Conservation (phyloP, 345 rosid species). For the Clausena lansium region DNA sequence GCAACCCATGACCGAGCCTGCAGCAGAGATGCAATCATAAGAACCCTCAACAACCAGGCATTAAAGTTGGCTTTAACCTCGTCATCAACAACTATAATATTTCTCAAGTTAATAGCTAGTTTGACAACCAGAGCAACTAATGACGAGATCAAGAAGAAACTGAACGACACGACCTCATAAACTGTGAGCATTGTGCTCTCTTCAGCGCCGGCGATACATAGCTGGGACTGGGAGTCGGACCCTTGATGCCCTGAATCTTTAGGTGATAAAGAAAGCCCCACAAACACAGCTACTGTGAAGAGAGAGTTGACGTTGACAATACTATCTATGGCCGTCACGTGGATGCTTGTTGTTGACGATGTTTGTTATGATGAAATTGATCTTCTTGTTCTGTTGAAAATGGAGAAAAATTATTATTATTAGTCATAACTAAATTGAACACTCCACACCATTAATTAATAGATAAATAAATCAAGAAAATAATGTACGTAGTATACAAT, state of each 20-base stretch:
- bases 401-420: no score
- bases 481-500: no score
- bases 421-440: no score
- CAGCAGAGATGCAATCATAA: slow-evolving; percentile 89
- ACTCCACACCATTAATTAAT: no score
- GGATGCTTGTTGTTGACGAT: slow-evolving; percentile 73
- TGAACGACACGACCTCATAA: slow-evolving; percentile 87
- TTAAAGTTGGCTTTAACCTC: slow-evolving; percentile 75
- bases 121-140: slow-evolving; percentile 90
- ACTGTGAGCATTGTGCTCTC: slow-evolving; percentile 68
- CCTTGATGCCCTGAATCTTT: slow-evolving; percentile 55
- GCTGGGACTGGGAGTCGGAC: slow-evolving; percentile 50
- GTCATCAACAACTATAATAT: slow-evolving; percentile 77
- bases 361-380: slow-evolving; percentile 21
- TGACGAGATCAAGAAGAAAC: slow-evolving; percentile 98
- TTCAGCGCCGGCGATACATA: slow-evolving; percentile 61
- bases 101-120: slow-evolving; percentile 72
- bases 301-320: slow-evolving; percentile 95
- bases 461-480: no score
- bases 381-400: slow-evolving; percentile 21
- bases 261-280: slow-evolving; percentile 74
- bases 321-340: slow-evolving; percentile 92
- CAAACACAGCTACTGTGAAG: slow-evolving; percentile 94
- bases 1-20: slow-evolving; percentile 92
- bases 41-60: slow-evolving; percentile 59